Evolutionary conservation across 495 filamentous ascomycete genomes (phyloP), one percentile per base, ranked within the genome.

Genomic region (Sabuloglossum arenarium): DNA sequence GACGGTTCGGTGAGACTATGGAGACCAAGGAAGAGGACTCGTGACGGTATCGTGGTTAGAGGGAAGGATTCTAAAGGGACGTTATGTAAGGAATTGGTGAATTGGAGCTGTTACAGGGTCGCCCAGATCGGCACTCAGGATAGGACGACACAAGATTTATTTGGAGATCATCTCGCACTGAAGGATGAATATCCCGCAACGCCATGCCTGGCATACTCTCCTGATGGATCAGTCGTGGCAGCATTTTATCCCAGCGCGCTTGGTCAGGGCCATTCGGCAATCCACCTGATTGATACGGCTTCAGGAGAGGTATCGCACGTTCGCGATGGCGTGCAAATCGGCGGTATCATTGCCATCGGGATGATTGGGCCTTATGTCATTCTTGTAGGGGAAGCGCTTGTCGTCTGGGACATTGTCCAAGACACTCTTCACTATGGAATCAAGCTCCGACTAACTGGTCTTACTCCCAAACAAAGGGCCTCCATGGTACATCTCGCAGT

Each of bases 201-300:
- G 3, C 24, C 55, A 58, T 42, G 47, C 47, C 65, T 94, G 46
- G 70, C 79, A 19, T 94, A 85, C 65, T 93, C 90, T 1, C 75
- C 83, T 55, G 91, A 98, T 66, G 88, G 87, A 1, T 96, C 93
- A 3, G 74, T 86, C 1, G 72, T 97, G 28, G 91, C 86, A 30
- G 81, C 61, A 4, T 55, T 56, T 70, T 53, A 74, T 65, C 57
- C 69, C 58, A 70, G 73, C 28, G 62, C 69, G 25, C 69, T 68
- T 19, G 63, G 67, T 25, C 53, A 65, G 19, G 66, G 72, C 11
- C 68, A 71, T 25, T 75, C 72, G 3, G 62, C 75, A 12, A 61
- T 85, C 24, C 73, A 80, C 56, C 67, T 85, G 43, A 73, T 86
- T 56, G 75, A 84, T 61, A 70, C 80, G 1, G 66, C 68, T 52